These are phyloP conservation scores for Schizosaccharomyces versatilis DNA, from an alignment of 1,139 yeast species.

Conservation along the genomic window DNA sequence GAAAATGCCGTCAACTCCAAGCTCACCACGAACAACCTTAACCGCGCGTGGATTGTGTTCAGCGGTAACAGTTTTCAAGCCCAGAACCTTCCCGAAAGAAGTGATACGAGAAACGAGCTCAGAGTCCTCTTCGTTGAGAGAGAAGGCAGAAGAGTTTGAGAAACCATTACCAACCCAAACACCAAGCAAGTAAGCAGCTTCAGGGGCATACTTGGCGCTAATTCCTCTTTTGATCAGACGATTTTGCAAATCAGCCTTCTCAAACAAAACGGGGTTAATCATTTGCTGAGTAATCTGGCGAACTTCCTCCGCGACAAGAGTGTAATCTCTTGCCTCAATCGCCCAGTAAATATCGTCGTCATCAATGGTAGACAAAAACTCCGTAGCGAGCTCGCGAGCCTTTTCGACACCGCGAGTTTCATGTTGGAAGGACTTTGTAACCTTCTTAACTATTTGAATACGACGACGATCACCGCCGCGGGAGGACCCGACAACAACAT, in stretches of 20 bases:
- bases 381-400: conserved; percentile 3
- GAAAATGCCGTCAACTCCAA: background rate
- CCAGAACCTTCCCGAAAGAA: background rate
- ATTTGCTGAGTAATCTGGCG: conserved; percentile 2
- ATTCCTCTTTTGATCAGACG: conserved; percentile 11
- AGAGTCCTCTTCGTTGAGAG: background rate
- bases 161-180: background rate
- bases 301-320: conserved; percentile 9
- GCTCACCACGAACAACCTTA: background rate
- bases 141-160: background rate
- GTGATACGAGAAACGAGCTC: background rate
- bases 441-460: no score
- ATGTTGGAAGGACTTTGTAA: no score
- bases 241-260: conserved; percentile 17
- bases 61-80: background rate
- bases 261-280: conserved; percentile 20
- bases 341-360: background rate
- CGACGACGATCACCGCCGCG: no score
- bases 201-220: background rate
- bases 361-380: background rate
- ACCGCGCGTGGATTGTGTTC: background rate
- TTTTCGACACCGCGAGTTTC: conserved; percentile 2
- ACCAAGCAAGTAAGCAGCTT: background rate
- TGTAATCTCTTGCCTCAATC: background rate
- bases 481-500: no score